Base-by-base conservation (phyloP, 208 protist genomes). In the Crithidia mellificae region DNA sequence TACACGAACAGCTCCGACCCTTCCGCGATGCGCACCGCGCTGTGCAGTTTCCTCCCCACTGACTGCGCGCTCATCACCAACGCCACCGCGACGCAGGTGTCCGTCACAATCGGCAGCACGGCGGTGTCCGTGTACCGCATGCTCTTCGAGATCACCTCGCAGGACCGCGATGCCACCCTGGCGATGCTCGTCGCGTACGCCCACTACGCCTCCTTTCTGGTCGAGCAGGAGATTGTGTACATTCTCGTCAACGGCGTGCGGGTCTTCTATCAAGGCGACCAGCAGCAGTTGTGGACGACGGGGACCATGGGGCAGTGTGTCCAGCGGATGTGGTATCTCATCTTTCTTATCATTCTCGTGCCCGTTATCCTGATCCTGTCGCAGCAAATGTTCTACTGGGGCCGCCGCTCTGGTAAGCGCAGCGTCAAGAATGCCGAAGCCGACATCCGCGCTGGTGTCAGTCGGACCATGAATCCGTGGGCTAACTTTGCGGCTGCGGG, bases 301-400 rank as follows among this genome's bases (percentile, higher is more conserved):
- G 83, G 85, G n/a, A 83, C 63, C 39, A 63, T 74, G 27, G 50
- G 32, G 20, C 43, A 74, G 51, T 95, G 90, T 47, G 41, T 77
- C 41, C 54, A 59, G 15, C 78, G 83, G n/a, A 87, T 85, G 66
- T 95, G 90, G 87, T 95, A 93, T 44, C 70, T 93, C 27, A 87
- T 93, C 47, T 95, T 95, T 27, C 68, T 93, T n/a, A 78, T 95
- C 44, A 72, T 93, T 27, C 57, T 90, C 17, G 52, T 89, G 38
- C 87, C 87, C 24, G 58, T 92, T n/a, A 61, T 86, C 53, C 47
- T 90, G 6, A 82, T 92, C 50, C 15, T 78, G 27, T 79, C 66
- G 11, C 80, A 91, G 25, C 61, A 70, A 8, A 68, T 84, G 30
- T 93, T 82, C 68, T 66, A 77, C 57, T 70, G 61, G 24, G 90